Base-by-base conservation (phyloP, 495 filamentous ascomycete species). In the Hypoxylon fuscum region DNA sequence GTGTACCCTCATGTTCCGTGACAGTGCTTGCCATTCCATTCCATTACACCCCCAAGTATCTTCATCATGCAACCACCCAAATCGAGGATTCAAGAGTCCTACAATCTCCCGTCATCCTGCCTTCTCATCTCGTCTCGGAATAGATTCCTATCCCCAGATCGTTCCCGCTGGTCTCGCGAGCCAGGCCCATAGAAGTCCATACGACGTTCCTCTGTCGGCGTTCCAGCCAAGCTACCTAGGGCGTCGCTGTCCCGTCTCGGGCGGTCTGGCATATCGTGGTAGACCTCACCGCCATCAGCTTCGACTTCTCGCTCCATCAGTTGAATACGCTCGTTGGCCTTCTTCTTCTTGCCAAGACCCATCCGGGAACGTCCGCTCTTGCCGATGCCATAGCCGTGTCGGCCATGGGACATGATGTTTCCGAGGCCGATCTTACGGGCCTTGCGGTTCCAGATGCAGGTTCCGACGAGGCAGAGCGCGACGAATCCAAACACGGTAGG, bases 331-430 rank as follows among this genome's bases (percentile, higher is more conserved):
- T 72, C 63, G 51, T 72, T 69, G 23, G 74, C 68, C 35, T 58
- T 61, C 35, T 58, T 52, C 21, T 48, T 38, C 41, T 66, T 63
- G 23, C 63, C 55, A 1, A 64, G 55, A 0, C 71, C 58, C 56
- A 75, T 40, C 14, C 68, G 65, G 43, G 71, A 58, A 29, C 63
- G 59, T 34, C 72, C 54, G 55, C 64, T 69, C 72, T 76, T 72
- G 48, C 72, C 53, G 8, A 66, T 56, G 54, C 68, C 74, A 60
- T 74, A 71, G 50, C 72, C 71, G 40, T 70, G 31, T 25, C 68
- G 51, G n/a, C 68, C 49, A 41, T 74, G 75, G 25, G 73, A 67
- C 75, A 79, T 76, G 55, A 79, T 64, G 34, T 71, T 75, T 44
- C 74, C 76, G 8, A 80, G 45, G 0, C 61, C 70, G 45, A 80